Conservation (phyloP, 1,284 basidiomycete genomes). For the Marasmius sp. region DNA sequence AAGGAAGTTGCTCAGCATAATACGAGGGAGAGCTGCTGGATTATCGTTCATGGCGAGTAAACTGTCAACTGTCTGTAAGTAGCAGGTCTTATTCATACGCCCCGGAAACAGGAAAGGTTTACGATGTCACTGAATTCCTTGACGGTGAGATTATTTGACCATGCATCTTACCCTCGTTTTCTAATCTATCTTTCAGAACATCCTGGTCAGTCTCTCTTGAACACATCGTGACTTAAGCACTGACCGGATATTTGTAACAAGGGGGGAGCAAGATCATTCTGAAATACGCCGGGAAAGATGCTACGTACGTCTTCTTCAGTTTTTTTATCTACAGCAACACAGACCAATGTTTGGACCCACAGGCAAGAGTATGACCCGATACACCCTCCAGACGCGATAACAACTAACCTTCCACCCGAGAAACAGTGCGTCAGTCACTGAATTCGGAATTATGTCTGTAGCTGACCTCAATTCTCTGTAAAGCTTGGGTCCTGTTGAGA, state of each 20-base stretch:
- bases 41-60: constrained; percentile 78
- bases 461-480: constrained; percentile 8
- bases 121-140: constrained; percentile 79
- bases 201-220: constrained; percentile 45
- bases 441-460: neutral
- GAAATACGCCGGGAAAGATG: constrained; percentile 78
- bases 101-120: constrained; percentile 50
- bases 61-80: constrained; percentile 25
- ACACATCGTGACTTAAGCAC: too few relatives aligned
- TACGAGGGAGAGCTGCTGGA: constrained; percentile 78
- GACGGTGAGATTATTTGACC: constrained; percentile 40
- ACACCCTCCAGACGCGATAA: constrained; percentile 87
- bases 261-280: constrained; percentile 37
- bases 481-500: constrained; percentile 72
- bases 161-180: neutral
- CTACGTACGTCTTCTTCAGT: constrained; percentile 48
- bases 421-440: constrained; percentile 59
- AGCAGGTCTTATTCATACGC: constrained; percentile 18
- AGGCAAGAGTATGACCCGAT: constrained; percentile 83
- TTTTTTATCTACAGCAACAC: neutral
- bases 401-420: constrained; percentile 74
- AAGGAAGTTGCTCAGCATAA: constrained; percentile 72
- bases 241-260: neutral
- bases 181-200: constrained; percentile 46
- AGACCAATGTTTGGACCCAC: neutral